phyloP scores from a whole-genome alignment of 495 filamentous ascomycete species.

The Bryoglossum gracile region DNA sequence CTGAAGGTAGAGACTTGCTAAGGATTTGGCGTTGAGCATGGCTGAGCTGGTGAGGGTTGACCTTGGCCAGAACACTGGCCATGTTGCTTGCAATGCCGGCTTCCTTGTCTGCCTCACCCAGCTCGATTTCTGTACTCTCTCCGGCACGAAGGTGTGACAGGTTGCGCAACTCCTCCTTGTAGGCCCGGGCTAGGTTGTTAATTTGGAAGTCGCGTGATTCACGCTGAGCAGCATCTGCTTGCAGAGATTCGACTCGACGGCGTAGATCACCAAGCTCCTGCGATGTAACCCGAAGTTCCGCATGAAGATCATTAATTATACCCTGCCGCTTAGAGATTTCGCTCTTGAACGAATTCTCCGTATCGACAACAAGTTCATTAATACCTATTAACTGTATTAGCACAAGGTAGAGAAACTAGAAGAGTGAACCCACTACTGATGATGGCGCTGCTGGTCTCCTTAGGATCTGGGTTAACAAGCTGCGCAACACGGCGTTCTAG shows the following conservation, averaged over 20 bases:
- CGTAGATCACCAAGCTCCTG: slow-evolving; percentile 68
- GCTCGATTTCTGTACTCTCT: slow-evolving; percentile 32
- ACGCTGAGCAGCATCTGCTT: slow-evolving; percentile 49
- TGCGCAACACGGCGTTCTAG: slow-evolving; percentile 3
- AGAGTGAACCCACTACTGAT: slow-evolving; percentile 50
- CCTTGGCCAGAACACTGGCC: slow-evolving; percentile 16
- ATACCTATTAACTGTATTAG: slow-evolving; percentile 46
- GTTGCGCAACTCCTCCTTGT: slow-evolving; percentile 37
- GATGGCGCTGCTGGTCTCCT: slow-evolving; percentile 61
- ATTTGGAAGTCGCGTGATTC: slow-evolving; percentile 54
- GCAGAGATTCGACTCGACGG: slow-evolving; percentile 58
- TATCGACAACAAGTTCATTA: slow-evolving; percentile 62
- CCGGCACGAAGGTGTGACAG: slow-evolving; percentile 30
- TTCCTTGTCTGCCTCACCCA: slow-evolving; percentile 39
- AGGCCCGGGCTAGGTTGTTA: slow-evolving; percentile 50
- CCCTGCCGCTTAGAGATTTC: slow-evolving; percentile 75
- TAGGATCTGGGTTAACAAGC: slow-evolving; percentile 30
- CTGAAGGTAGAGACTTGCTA: slow-evolving; percentile 15
- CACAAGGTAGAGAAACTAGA: not conserved
- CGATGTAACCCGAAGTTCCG: slow-evolving; percentile 70
- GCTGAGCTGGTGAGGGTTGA: slow-evolving; percentile 15
- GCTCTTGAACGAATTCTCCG: slow-evolving; percentile 65
- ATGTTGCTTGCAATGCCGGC: slow-evolving; percentile 38
- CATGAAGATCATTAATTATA: slow-evolving; percentile 67
- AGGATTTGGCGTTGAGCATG: slow-evolving; percentile 21